Percentiles rank a stretch among this genome's conserved stretches.
Conservation (phyloP, 352 stramenopile species). For the Peronospora farinosa region DNA sequence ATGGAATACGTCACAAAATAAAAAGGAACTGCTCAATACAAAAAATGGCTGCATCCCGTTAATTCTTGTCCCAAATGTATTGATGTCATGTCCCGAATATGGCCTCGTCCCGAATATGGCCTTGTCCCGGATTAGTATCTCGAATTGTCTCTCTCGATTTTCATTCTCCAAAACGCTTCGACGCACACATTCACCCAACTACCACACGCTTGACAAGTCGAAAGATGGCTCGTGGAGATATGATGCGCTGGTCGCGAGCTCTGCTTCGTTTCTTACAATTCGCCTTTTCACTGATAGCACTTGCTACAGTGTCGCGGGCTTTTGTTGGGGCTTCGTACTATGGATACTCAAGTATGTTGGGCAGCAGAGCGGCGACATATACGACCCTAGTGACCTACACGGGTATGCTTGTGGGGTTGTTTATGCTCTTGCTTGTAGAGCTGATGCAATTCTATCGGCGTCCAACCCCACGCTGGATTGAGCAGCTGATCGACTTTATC, state of each 20-base stretch:
- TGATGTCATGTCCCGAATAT: background rate
- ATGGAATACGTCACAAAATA: conserved; percentile 14
- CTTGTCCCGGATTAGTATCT: conserved; percentile 19
- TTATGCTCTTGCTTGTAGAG: conserved; percentile 44
- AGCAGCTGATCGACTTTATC: conserved; percentile 49
- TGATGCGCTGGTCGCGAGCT: conserved; percentile 26
- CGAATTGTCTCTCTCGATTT: background rate
- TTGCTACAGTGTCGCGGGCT: conserved; percentile 48
- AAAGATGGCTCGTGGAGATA: conserved; percentile 26
- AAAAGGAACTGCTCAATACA: too few species aligned
- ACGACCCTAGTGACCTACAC: conserved; percentile 59
- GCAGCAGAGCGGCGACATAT: conserved; percentile 51
- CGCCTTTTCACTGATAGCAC: conserved; percentile 42
- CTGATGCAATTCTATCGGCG: conserved; percentile 34
- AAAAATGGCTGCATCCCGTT: background rate
- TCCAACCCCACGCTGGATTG: conserved; percentile 34
- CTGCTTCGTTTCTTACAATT: conserved; percentile 65
- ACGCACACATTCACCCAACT: background rate
- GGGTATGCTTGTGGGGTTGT: conserved; percentile 55
- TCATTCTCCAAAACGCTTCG: conserved; percentile 20
- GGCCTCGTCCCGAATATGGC: too few species aligned
- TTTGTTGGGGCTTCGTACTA: conserved; percentile 64
- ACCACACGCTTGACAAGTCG: background rate
- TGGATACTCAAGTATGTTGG: conserved; percentile 65
- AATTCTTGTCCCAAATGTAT: background rate